Evolutionary conservation across 768 basidiomycete genomes (phyloP), one percentile per base, ranked within the genome.

Genomic region (Suillus ampliporus): DNA sequence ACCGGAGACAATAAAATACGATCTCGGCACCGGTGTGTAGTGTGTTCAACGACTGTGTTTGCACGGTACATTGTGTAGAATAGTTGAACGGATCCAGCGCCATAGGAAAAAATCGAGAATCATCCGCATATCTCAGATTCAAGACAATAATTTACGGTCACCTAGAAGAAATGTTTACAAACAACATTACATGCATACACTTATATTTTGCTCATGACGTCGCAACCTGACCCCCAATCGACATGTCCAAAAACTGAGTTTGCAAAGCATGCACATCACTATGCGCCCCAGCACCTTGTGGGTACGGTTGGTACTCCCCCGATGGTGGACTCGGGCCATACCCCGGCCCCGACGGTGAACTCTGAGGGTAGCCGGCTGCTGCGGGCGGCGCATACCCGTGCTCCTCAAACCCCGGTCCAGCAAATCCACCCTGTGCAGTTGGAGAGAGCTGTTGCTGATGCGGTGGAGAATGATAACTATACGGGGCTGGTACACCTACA

Each of bases 181-280:
- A 23, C 19, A 7, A 38, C 35, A 21, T 1, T 23, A 28, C 26
- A 47, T 37, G 17, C 43, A 1, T 31, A 10, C 35, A 26, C 10
- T 1, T 23, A 56, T 56, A 23, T 26, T 34, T 54, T 40, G 5
- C 37, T 58, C 41, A 58, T 3, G 54, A 38, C 10, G 61, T 56
- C 19, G 59, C 62, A 34, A 57, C 72, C 23, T 65, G 52, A 28
- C 59, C 59, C 14, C 50, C 68, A 40, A 76, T 65, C 35, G 26
- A 63, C 72, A 75, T 76, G 43, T 69, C 75, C 58, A 74, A 72
- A 47, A 76, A 74, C 5, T 75, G 74, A 26, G 74, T 66, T 54
- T 75, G 72, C 40, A 76, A 44, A 14, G 53, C 35, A 47, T 65
- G 71, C 21, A 71, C 65, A 23, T 64, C 64, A n/a, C 68, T 67